Evolutionary conservation across 2,329 filamentous ascomycete species (phyloP).

Genomic region (Pestalotiopsis sp.): DNA sequence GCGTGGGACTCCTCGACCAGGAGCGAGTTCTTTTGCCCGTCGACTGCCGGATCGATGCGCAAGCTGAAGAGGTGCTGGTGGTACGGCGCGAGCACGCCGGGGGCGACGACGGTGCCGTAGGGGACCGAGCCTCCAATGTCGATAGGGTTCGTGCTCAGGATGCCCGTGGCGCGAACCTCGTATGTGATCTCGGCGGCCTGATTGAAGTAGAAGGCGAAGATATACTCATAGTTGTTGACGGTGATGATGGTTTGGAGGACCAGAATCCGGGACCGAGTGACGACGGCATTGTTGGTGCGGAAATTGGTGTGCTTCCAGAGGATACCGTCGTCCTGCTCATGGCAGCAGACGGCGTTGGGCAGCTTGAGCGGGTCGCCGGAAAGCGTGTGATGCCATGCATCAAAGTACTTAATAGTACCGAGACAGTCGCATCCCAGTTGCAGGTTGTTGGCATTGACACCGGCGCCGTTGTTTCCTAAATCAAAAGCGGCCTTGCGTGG

Average conservation of each 20-base stretch:
- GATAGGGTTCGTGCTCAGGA: conserved; percentile 66
- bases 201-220: conserved; percentile 66
- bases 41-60: conserved; percentile 64
- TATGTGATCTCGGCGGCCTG: conserved; percentile 62
- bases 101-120: conserved; percentile 66
- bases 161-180: conserved; percentile 67
- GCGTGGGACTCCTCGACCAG: conserved; percentile 27
- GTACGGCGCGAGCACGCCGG: conserved; percentile 65
- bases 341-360: conserved; percentile 67
- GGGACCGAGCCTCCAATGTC: conserved; percentile 54
- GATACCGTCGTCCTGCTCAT: conserved; percentile 72
- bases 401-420: conserved; percentile 51
- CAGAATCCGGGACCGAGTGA: conserved; percentile 62
- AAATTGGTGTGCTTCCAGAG: conserved; percentile 74
- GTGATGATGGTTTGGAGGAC: conserved; percentile 71
- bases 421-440: conserved; percentile 70
- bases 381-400: conserved; percentile 42
- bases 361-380: conserved; percentile 55
- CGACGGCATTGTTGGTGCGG: conserved; percentile 62
- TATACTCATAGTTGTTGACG: conserved; percentile 72
- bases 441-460: conserved; percentile 67
- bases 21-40: conserved; percentile 33
- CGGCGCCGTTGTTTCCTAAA: conserved; percentile 67
- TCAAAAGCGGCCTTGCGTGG: conserved; percentile 71
- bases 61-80: conserved; percentile 70